These are phyloP conservation scores for Myochromella boudieri DNA, from an alignment of 768 basidiomycete species.

Conservation along the genomic window DNA sequence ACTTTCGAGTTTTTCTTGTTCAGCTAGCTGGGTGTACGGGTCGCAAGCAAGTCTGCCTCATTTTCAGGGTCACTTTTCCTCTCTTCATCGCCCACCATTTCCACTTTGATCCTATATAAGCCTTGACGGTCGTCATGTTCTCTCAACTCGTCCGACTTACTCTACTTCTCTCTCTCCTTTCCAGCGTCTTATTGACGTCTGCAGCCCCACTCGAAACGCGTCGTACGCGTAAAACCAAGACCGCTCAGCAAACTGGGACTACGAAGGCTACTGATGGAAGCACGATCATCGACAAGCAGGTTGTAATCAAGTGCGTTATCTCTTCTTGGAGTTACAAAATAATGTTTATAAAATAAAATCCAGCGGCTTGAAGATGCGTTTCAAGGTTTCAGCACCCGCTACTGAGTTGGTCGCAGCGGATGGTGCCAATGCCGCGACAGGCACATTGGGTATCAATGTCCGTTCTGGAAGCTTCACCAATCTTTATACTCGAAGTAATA, in stretches of 20 bases:
- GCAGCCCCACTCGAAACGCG: slow-evolving; percentile 10
- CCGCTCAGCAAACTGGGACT: slow-evolving; percentile 12
- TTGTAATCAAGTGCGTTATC: slow-evolving; percentile 24
- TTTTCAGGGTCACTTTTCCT: background rate
- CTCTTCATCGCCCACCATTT: background rate
- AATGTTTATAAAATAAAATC: background rate
- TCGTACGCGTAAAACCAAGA: slow-evolving; percentile 9
- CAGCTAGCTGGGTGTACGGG: slow-evolving; percentile 1
- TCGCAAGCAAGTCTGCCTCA: background rate
- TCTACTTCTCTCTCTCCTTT: slow-evolving; percentile 2
- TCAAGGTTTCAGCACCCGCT: slow-evolving; percentile 26
- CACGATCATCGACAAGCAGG: slow-evolving; percentile 24
- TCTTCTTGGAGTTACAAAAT: background rate
- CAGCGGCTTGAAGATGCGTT: slow-evolving; percentile 26
- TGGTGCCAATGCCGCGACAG: slow-evolving; percentile 9
- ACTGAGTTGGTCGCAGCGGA: slow-evolving; percentile 20
- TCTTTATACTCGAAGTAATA: background rate
- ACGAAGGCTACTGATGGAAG: slow-evolving; percentile 24
- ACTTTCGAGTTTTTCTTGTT: background rate
- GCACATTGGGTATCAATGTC: slow-evolving; percentile 24
- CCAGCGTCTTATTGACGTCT: background rate
- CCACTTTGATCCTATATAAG: background rate
- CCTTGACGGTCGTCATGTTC: slow-evolving; percentile 8
- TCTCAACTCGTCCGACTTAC: background rate
- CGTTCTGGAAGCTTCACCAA: background rate